Evolutionary conservation across 73 alveolate species (phyloP).

Genomic region (Symbiodinium natans): DNA sequence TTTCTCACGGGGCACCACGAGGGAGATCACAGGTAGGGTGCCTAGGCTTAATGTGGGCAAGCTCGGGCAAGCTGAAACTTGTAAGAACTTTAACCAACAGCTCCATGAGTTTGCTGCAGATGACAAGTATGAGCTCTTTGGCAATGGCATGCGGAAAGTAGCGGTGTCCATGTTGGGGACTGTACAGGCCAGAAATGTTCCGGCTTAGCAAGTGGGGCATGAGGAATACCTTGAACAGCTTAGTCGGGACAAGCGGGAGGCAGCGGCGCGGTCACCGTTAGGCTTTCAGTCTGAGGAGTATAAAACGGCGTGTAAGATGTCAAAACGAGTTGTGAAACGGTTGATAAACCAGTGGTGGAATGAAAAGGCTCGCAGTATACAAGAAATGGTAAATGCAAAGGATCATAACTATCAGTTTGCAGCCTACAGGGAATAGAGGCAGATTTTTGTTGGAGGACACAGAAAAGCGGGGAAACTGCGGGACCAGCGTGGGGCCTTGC

Average conservation of each 20-base stretch:
- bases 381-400: background rate
- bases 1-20: background rate
- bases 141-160: background rate
- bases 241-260: background rate
- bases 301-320: background rate
- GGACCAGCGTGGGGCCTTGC: background rate
- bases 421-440: background rate
- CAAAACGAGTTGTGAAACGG: no score
- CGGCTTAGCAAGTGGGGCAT: background rate
- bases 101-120: background rate
- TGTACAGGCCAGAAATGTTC: background rate
- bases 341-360: background rate
- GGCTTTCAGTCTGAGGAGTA: background rate
- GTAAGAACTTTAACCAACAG: background rate
- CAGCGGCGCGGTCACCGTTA: background rate
- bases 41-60: background rate
- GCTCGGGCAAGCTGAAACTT: background rate
- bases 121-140: background rate
- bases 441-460: background rate
- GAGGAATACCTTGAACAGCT: background rate
- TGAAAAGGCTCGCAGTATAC: background rate
- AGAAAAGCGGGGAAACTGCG: background rate
- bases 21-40: background rate
- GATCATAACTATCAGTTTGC: conserved; percentile 4
- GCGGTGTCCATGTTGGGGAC: background rate